A percentile compares a stretch with the other conserved stretches of the same genome.
Evolutionary conservation across 306 rosid genomes (phyloP).

Genomic region (Sicyos baderoa): DNA sequence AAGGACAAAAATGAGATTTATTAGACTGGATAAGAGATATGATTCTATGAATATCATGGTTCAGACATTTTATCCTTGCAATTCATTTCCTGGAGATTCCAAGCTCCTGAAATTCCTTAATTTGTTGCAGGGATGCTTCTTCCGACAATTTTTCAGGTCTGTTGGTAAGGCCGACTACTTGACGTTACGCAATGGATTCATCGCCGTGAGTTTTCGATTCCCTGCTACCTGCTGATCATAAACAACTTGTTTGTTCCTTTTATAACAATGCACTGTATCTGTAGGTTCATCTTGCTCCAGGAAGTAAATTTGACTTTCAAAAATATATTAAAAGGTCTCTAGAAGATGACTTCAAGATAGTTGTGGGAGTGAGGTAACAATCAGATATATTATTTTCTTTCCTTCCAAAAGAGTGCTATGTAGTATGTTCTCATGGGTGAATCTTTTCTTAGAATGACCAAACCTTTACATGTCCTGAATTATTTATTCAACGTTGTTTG

Average conservation of each 20-base stretch:
- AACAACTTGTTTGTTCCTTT: conserved; percentile 10
- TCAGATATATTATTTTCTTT: background rate
- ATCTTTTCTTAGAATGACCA: background rate
- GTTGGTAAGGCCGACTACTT: conserved; percentile 62
- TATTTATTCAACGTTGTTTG: conserved; percentile 23
- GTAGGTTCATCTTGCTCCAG: conserved; percentile 75
- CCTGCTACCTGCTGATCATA: conserved; percentile 13
- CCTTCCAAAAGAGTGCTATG: background rate
- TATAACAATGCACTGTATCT: conserved; percentile 23
- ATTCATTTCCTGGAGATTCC: background rate
- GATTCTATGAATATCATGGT: background rate
- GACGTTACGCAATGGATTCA: conserved; percentile 79
- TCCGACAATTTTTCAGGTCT: conserved; percentile 74
- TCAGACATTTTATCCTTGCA: background rate
- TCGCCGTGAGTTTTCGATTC: conserved; percentile 47
- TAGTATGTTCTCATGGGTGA: background rate
- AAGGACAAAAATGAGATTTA: background rate
- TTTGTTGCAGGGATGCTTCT: conserved; percentile 68
- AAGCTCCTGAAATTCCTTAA: background rate
- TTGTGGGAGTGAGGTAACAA: conserved; percentile 83
- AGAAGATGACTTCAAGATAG: conserved; percentile 85
- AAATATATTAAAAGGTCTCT: conserved; percentile 83
- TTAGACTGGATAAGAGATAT: conserved; percentile 1
- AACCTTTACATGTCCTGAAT: background rate
- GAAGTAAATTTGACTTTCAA: conserved; percentile 85